Evolutionary conservation across 148 eudicot genomes (phyloP), one percentile per base, ranked within the genome.

Genomic region (Heliamphora exappendiculata): DNA sequence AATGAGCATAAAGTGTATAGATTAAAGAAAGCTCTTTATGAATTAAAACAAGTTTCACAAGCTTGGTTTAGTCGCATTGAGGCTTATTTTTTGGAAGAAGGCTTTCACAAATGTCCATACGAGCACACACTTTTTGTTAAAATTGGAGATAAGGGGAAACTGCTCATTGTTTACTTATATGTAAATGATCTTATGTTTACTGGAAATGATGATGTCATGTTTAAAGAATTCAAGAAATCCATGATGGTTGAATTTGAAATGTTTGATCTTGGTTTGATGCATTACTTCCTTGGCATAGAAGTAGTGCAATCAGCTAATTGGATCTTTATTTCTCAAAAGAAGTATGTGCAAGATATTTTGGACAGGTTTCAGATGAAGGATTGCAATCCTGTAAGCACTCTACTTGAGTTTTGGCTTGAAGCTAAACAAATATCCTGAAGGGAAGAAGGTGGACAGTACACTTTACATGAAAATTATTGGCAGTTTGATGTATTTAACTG

Each of bases 31-130:
- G n/a, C n/a, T n/a, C n/a, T n/a, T 4, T 81, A 81, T 53, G 57
- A 53, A 7, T 39, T 77, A 19, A 65, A 74, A 26, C 70, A 77
- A 55, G 73, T 74, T 0, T 64, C 78, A 51, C 37, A 72, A 37
- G 81, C 82, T 22, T 82, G 79, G 79, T 49, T 75, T 45, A 75
- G 26, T 12, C 73, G 36, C 13, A 60, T 80, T 0, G 74, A 83
- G 3, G 9, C 8, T 0, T 57, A 69, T 29, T 31, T 80, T 36
- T 17, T n/a, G 1, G 0, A 28, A 7, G n/a, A 51, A 19, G 70
- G 70, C 3, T 75, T 75, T 14, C 3, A 8, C 1, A 62, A 31
- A 14, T 54, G 75, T 12, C 63, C 63, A 29, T 24, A 67, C 20
- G 75, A 74, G 8, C 82, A 70, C 3, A 20, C 67, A 22, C 33